Conservation (phyloP, 2,329 filamentous ascomycete species). For the Aspergillus floridensis region DNA sequence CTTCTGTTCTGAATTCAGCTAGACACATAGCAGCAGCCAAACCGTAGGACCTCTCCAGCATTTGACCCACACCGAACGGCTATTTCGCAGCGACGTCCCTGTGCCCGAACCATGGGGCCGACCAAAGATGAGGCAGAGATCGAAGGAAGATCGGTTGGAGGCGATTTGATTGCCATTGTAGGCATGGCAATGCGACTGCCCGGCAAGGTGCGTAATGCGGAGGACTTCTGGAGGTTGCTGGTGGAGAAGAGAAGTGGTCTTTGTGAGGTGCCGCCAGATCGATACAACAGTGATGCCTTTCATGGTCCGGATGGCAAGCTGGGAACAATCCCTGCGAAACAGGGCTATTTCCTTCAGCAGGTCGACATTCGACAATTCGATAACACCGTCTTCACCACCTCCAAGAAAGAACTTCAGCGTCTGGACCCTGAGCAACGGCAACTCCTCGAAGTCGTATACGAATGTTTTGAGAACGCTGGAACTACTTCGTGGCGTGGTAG, state of each 20-base stretch:
- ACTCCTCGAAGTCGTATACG: slow-evolving; percentile 32
- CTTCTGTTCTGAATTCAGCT: no score
- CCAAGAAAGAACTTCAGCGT: slow-evolving; percentile 20
- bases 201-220: slow-evolving; percentile 15
- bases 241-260: slow-evolving; percentile 16
- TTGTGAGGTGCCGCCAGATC: slow-evolving; percentile 19
- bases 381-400: slow-evolving; percentile 26
- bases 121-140: no score
- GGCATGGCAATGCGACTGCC: slow-evolving; percentile 19
- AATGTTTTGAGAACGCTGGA: slow-evolving; percentile 33
- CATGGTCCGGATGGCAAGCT: slow-evolving; percentile 18
- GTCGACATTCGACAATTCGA: slow-evolving; percentile 25
- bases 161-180: slow-evolving; percentile 5
- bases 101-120: no score
- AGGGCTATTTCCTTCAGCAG: slow-evolving; percentile 31
- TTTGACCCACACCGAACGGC: no score
- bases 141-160: no score
- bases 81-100: no score
- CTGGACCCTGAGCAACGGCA: slow-evolving; percentile 35
- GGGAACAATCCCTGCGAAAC: slow-evolving; percentile 1
- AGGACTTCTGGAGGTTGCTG: slow-evolving; percentile 25
- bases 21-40: no score
- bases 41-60: no score
- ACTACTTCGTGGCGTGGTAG: slow-evolving; percentile 27
- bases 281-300: slow-evolving; percentile 26